Evolutionary conservation across 148 eudicot species (phyloP).

Genomic region (Vaccinium corymbosum): DNA sequence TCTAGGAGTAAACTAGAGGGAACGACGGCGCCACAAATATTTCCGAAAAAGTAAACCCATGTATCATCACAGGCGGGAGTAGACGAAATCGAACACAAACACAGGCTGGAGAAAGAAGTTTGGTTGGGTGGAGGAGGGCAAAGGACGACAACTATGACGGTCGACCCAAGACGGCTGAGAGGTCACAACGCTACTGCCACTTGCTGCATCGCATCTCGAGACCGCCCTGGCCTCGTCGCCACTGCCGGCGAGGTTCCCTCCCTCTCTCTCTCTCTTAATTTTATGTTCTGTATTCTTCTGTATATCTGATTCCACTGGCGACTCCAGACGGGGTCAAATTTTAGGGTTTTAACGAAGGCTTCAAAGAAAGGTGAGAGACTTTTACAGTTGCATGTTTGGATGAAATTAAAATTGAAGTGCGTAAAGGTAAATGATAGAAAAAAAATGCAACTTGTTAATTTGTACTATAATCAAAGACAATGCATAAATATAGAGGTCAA

Average conservation of each 20-base stretch:
- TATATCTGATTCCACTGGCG: not conserved
- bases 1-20: no score
- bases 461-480: not conserved
- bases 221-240: conserved; percentile 62
- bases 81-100: no score
- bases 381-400: not conserved
- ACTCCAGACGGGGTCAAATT: not conserved
- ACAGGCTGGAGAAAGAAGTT: no score
- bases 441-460: not conserved
- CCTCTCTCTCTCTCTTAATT: not conserved
- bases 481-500: not conserved
- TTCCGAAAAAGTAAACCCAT: no score
- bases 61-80: no score
- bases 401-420: not conserved
- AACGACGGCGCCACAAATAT: no score
- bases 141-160: conserved; percentile 14
- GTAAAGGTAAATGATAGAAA: not conserved
- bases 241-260: conserved; percentile 69
- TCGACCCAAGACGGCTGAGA: conserved; percentile 45
- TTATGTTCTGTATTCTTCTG: not conserved
- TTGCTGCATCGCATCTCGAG: conserved; percentile 62
- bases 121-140: not conserved
- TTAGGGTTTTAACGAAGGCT: not conserved
- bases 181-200: conserved; percentile 71
- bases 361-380: not conserved